A percentile compares a stretch with the other conserved stretches of the same genome.
Conservation (phyloP, 352 stramenopile species). For the Aphanomyces invadans region DNA sequence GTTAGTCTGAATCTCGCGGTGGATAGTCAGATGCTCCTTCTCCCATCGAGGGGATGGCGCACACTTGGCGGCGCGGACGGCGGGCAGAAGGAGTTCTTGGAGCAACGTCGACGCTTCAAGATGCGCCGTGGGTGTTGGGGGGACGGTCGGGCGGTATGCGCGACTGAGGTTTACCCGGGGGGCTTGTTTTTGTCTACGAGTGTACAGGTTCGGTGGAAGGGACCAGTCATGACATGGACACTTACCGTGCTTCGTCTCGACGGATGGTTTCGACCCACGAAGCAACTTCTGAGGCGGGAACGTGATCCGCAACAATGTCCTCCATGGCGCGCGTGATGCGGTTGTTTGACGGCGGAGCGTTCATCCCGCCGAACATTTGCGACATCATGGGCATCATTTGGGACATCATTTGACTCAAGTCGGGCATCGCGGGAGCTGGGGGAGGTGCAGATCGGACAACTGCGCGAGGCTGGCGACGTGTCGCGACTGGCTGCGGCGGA, state of each 20-base stretch:
- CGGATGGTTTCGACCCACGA: slow-evolving; percentile 64
- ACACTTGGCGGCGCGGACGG: slow-evolving; percentile 38
- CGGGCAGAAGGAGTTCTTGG: slow-evolving; percentile 50
- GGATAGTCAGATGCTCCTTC: slow-evolving; percentile 1
- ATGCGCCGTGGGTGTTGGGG: slow-evolving; percentile 52
- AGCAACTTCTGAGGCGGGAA: slow-evolving; percentile 42
- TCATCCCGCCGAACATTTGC: slow-evolving; percentile 55
- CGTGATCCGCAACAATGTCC: slow-evolving; percentile 57
- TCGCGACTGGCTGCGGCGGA: slow-evolving; percentile 12
- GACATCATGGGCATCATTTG: slow-evolving; percentile 87
- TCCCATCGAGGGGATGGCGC: not conserved
- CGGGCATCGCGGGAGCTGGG: slow-evolving; percentile 37
- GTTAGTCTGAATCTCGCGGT: not conserved
- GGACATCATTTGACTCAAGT: slow-evolving; percentile 74
- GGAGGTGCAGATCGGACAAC: not conserved
- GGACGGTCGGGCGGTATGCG: slow-evolving; percentile 45
- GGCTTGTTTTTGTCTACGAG: slow-evolving; percentile 31
- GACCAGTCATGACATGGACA: too few species aligned
- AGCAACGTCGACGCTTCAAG: slow-evolving; percentile 54
- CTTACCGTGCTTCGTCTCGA: slow-evolving; percentile 33
- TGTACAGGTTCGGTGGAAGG: too few species aligned
- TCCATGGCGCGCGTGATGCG: slow-evolving; percentile 32
- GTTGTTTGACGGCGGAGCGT: slow-evolving; percentile 27
- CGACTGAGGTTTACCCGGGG: slow-evolving; percentile 36
- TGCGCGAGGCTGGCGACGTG: slow-evolving; percentile 16